Conservation (phyloP, 2,329 filamentous ascomycete genomes). For the Aurifilum marmelostoma region DNA sequence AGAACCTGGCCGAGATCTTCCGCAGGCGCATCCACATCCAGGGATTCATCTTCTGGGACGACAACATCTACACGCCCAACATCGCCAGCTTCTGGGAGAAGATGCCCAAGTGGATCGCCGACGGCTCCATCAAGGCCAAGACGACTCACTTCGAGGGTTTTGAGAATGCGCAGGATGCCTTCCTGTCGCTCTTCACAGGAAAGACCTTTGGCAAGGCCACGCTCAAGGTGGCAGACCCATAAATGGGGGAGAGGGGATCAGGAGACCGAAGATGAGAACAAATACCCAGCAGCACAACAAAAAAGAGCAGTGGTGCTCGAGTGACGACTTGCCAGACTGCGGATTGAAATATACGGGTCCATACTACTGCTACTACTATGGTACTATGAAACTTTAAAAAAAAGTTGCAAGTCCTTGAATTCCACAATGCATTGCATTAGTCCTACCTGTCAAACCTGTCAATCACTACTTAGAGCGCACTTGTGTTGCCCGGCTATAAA, state of each 20-base stretch:
- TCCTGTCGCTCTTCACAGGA: slow-evolving; percentile 68
- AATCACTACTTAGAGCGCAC: background rate
- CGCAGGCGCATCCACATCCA: slow-evolving; percentile 64
- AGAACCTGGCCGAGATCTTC: slow-evolving; percentile 63
- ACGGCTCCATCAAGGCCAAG: slow-evolving; percentile 66
- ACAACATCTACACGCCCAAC: slow-evolving; percentile 64
- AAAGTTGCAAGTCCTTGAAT: background rate
- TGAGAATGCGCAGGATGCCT: slow-evolving; percentile 66
- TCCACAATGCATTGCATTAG: background rate
- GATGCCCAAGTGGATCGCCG: slow-evolving; percentile 68
- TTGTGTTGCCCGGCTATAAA: background rate
- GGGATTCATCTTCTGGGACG: slow-evolving; percentile 64
- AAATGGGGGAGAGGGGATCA: background rate
- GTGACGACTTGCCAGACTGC: background rate
- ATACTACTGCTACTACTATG: background rate
- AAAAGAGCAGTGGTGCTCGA: background rate
- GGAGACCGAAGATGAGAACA: background rate
- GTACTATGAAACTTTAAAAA: too few relatives aligned
- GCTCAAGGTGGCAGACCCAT: slow-evolving; percentile 43
- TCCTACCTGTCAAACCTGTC: background rate
- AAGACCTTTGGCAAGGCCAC: slow-evolving; percentile 76
- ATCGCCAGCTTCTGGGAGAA: slow-evolving; percentile 65
- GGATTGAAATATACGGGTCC: background rate
- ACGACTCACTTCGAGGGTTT: slow-evolving; percentile 66
- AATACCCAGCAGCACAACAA: background rate